Evolutionary conservation across 768 basidiomycete species (phyloP), one percentile per base, ranked within the genome.

Genomic region (Psilocybe subaeruginosa): DNA sequence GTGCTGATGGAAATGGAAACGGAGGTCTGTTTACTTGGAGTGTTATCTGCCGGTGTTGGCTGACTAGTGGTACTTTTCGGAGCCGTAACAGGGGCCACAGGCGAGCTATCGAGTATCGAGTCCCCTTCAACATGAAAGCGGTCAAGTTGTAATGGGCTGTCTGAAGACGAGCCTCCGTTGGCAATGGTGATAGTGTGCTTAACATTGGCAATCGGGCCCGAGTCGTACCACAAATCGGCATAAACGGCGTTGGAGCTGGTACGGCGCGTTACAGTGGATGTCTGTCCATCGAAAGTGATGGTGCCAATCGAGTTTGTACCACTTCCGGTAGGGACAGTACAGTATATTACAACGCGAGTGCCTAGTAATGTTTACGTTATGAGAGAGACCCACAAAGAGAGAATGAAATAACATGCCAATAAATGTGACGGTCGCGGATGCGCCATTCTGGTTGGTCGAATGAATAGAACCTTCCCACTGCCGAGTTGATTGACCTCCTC

Each of bases 401-500:
- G 27, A 23, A 14, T 19, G 8, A 45, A 23, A 45, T 9, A 14
- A 27, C 56, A 31, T 33, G 43, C 61, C 61, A 30, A 47, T 46
- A 46, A 62, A 58, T 7, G 46, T 53, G 5, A 62, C 54, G 5
- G 56, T 62, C 37, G 61, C 61, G 19, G 61, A 58, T 5, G 61
- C 61, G 16, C 61, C 61, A 27, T 35, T 49, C 33, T 62, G 35
- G 14, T 37, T 62, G 6, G 61, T 62, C 19, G 56, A 58, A 52
- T 62, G 61, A 12, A 58, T 53, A 2, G 56, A 52, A 16, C 56
- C 51, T 8, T 54, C 53, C 41, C 54, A 43, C 33, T 57, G 46
- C 6, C 29, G 31, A 8, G 46, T 52, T 39, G 52, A 41, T 19
- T 39, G 45, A 4, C 45, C 19, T 8, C 52, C 56, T 17, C 56